Evolutionary conservation across 2,329 filamentous ascomycete species (phyloP).

Genomic region (Hypoxylon sp.): DNA sequence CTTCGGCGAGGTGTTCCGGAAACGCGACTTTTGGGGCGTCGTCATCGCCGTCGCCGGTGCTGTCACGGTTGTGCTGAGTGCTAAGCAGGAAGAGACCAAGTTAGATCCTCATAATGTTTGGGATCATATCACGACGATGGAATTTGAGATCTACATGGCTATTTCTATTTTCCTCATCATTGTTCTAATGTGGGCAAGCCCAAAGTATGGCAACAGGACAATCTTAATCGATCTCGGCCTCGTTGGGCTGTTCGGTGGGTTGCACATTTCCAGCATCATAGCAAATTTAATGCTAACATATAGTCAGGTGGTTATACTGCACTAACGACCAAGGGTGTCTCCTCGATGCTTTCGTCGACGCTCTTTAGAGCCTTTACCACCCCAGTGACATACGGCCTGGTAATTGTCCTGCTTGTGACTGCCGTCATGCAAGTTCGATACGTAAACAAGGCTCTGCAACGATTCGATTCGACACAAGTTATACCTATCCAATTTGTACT

Average conservation of each 20-base stretch:
- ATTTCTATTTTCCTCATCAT: conserved; percentile 82
- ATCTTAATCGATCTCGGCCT: conserved; percentile 94
- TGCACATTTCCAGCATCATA: conserved; percentile 30
- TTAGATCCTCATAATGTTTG: conserved; percentile 92
- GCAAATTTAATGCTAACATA: conserved; percentile 30
- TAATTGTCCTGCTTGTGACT: conserved; percentile 83
- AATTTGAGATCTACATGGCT: conserved; percentile 91
- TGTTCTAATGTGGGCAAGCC: conserved; percentile 84
- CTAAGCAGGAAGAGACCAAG: conserved; percentile 89
- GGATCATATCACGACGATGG: conserved; percentile 87
- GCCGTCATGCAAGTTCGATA: conserved; percentile 98
- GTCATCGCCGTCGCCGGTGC: conserved; percentile 88
- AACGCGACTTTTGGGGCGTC: conserved; percentile 88
- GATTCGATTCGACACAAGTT: conserved; percentile 97
- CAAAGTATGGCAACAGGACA: conserved; percentile 84
- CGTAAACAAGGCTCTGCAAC: conserved; percentile 87
- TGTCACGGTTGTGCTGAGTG: conserved; percentile 92
- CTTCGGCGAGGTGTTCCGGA: conserved; percentile 90
- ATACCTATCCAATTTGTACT: conserved; percentile 98
- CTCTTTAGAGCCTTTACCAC: conserved; percentile 91
- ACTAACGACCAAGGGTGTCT: conserved; percentile 94
- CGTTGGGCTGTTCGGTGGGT: conserved; percentile 90
- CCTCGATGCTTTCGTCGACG: conserved; percentile 92
- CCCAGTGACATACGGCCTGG: conserved; percentile 89
- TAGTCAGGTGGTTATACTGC: conserved; percentile 90